Evolutionary conservation across 2,329 filamentous ascomycete genomes (phyloP), one percentile per base, ranked within the genome.

Genomic region (Samsoniella hepiali): DNA sequence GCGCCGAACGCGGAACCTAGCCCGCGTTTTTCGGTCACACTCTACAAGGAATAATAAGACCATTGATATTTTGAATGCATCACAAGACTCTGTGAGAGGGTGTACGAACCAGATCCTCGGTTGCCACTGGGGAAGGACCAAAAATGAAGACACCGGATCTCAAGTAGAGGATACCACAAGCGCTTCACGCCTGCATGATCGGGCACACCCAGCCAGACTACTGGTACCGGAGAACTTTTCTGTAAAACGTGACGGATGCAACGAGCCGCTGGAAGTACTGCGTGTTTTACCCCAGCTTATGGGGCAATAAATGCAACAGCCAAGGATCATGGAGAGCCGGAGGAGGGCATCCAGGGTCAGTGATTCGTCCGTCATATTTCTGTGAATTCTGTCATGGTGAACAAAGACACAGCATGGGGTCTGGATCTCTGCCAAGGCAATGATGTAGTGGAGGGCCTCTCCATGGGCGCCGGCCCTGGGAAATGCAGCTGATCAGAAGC

Each of bases 321-420:
- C 13, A 5, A 29, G 42, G 59, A 3, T 32, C 9, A 17, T 32
- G 17, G 44, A 29, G 44, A 22, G n/a, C 51, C 17, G 47, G 22
- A 51, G 36, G 44, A 13, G 31, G 11, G 22, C 32, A 17, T 40
- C 44, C 56, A 50, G 32, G 32, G 15, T 22, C 9, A 17, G 5
- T 62, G 59, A 62, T 62, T 62, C 51, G 59, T 50, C 36, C 51
- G 51, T 62, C 59, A 62, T 17, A 62, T 62, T 62, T 56, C 29
- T 45, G 29, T 8, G 6, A 54, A 40, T 42, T 56, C 51, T 62
- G 59, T 62, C 59, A 62, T 31, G 59, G 59, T 50, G 59, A 62
- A 62, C 59, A 62, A 22, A 56, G 51, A 42, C 13, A 56, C 42
- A n/a, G 32, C 15, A 62, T 40, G 34, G 22, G 32, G 50, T 8